A percentile compares a stretch with the other conserved stretches of the same genome.
Evolutionary conservation across 805 yeast genomes (phyloP).

Genomic region (Clavispora phyllophila): DNA sequence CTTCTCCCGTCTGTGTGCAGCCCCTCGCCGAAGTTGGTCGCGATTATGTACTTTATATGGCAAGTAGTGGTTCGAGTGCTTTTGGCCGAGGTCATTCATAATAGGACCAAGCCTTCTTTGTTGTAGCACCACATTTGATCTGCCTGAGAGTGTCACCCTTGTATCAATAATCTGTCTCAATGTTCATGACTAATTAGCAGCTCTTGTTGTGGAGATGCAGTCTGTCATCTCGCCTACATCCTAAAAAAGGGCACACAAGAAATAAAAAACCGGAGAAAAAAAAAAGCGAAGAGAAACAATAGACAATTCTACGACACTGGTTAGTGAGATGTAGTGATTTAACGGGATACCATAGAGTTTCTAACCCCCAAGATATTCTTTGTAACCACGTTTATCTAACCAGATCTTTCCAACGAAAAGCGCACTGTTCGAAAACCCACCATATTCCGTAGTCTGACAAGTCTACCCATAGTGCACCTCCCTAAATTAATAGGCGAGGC

Average conservation of each 20-base stretch:
- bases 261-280: neutral
- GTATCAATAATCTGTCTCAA: too few relatives aligned
- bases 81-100: neutral
- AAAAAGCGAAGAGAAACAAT: neutral
- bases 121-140: neutral
- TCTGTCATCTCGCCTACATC: neutral
- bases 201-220: neutral
- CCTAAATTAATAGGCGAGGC: slow-evolving; percentile 39
- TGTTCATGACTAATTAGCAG: too few relatives aligned
- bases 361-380: slow-evolving; percentile 35
- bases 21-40: neutral
- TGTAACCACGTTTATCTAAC: slow-evolving; percentile 39
- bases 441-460: slow-evolving; percentile 10
- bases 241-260: neutral
- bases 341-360: slow-evolving; percentile 42
- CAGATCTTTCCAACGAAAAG: slow-evolving; percentile 21
- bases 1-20: slow-evolving; percentile 1
- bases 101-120: neutral
- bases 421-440: slow-evolving; percentile 8
- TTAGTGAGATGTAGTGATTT: slow-evolving; percentile 32
- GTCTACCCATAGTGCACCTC: slow-evolving; percentile 18
- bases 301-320: neutral
- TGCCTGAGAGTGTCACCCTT: too few relatives aligned
- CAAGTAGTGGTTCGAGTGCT: neutral
- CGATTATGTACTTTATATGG: neutral